A percentile compares a stretch with the other conserved stretches of the same genome.
These are phyloP conservation scores for Dionaea muscipula DNA, from an alignment of 179 eudicot genomes.

Conservation along the genomic window DNA sequence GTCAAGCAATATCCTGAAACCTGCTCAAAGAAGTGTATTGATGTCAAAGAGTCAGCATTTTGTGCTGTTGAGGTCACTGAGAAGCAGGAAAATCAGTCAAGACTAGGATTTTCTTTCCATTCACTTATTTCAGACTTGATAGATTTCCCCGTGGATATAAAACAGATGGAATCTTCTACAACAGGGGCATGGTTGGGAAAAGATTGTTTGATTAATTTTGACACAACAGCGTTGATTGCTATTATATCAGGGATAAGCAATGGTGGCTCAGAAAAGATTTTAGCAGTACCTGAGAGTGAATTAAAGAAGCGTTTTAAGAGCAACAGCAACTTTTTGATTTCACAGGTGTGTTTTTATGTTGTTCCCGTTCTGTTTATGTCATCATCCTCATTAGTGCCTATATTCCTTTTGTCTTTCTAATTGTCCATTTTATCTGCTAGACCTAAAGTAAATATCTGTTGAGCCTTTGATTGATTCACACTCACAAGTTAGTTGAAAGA, in stretches of 20 bases:
- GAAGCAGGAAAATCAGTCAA: constrained; percentile 8
- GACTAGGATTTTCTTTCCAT: constrained; percentile 30
- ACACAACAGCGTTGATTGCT: constrained; percentile 83
- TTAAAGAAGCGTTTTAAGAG: constrained; percentile 53
- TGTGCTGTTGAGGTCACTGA: constrained; percentile 10
- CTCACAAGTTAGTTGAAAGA: too few relatives aligned
- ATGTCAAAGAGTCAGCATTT: constrained; percentile 5
- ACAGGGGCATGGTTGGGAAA: constrained; percentile 8
- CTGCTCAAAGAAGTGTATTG: constrained; percentile 15
- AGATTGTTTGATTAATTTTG: constrained; percentile 58
- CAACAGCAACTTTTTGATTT: constrained; percentile 59
- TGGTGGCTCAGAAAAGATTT: constrained; percentile 47
- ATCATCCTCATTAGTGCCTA: background rate
- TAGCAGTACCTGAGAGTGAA: constrained; percentile 49
- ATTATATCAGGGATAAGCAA: constrained; percentile 83
- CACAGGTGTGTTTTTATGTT: constrained; percentile 45
- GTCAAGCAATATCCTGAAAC: constrained; percentile 22
- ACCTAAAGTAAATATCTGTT: too few relatives aligned
- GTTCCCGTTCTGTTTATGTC: background rate
- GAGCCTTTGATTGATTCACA: too few relatives aligned
- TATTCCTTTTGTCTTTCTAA: background rate
- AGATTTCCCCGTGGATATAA: constrained; percentile 22
- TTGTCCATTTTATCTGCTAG: too few relatives aligned
- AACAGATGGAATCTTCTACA: constrained; percentile 11
- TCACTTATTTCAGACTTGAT: constrained; percentile 41